A percentile compares a stretch with the other conserved stretches of the same genome.
Conservation (phyloP, 2,329 filamentous ascomycete species). For the Tolypocladium tropicale region DNA sequence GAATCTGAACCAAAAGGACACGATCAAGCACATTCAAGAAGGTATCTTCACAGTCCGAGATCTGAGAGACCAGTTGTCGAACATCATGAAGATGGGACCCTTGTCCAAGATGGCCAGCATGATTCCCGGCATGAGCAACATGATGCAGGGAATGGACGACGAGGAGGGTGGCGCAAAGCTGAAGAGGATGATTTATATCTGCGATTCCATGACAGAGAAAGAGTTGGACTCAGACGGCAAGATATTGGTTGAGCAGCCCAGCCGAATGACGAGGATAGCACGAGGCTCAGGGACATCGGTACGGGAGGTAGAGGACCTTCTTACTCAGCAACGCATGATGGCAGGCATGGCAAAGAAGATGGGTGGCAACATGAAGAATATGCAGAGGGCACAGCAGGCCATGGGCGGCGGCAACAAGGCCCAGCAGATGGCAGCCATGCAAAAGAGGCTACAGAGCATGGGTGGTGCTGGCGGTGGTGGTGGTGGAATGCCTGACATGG, state of each 20-base stretch:
- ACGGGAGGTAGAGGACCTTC: conserved; percentile 83
- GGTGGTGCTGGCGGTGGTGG: conserved; percentile 56
- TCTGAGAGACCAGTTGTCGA: conserved; percentile 85
- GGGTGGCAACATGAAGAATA: conserved; percentile 95
- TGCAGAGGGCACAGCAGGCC: conserved; percentile 84
- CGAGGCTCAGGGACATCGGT: conserved; percentile 85
- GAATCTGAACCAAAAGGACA: conserved; percentile 95
- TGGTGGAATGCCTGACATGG: conserved; percentile 71
- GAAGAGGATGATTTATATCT: conserved; percentile 98
- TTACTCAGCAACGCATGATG: conserved; percentile 99
- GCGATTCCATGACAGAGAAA: conserved; percentile 94
- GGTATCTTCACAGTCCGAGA: conserved; percentile 94
- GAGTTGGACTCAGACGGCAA: conserved; percentile 95
- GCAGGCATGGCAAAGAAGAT: conserved; percentile 98
- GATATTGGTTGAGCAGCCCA: conserved; percentile 84
- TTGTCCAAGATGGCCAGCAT: conserved; percentile 96
- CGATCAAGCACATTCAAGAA: conserved; percentile 96
- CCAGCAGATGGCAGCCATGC: conserved; percentile 93
- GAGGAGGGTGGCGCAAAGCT: conserved; percentile 90
- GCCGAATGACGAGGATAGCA: conserved; percentile 85
- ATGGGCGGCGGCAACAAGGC: conserved; percentile 87
- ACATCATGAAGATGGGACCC: conserved; percentile 99
- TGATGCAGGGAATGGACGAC: conserved; percentile 96
- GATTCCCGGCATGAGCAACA: conserved; percentile 88
- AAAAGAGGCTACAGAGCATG: conserved; percentile 90